phyloP scores from a whole-genome alignment of 2,329 filamentous ascomycete species.

The Fusarium siculi region DNA sequence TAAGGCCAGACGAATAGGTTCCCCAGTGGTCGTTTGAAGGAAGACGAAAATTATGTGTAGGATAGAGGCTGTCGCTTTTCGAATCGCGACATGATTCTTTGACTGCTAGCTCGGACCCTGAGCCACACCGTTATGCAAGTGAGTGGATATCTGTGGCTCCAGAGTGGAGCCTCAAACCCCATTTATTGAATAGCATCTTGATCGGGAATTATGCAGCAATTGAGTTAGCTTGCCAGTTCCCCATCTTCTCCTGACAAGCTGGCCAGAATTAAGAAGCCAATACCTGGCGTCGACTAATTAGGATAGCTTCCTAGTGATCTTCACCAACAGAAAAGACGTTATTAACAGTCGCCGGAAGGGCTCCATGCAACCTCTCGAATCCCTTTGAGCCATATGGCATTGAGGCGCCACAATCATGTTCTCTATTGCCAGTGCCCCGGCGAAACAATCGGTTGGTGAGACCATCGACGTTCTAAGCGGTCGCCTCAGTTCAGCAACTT shows the following conservation, averaged over 20 bases:
- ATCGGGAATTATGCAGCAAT: constrained; percentile 35
- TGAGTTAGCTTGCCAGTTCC: constrained; percentile 10
- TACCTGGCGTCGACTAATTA: constrained; percentile 14
- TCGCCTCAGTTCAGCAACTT: constrained; percentile 86
- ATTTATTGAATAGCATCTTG: background rate
- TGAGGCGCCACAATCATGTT: constrained; percentile 61
- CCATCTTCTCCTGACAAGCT: constrained; percentile 39
- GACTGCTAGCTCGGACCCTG: constrained; percentile 6
- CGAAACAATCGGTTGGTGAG: constrained; percentile 94
- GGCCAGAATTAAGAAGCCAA: constrained; percentile 26
- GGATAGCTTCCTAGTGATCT: constrained; percentile 24
- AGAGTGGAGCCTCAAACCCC: background rate
- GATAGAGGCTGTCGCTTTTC: background rate
- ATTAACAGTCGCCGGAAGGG: constrained; percentile 21
- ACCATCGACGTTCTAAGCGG: constrained; percentile 92
- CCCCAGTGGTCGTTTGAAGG: background rate
- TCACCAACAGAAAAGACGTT: constrained; percentile 4
- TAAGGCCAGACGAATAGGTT: background rate
- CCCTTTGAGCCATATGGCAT: constrained; percentile 46
- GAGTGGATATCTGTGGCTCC: background rate
- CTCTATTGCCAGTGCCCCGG: constrained; percentile 77
- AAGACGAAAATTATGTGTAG: constrained; percentile 6
- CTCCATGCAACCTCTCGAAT: constrained; percentile 23
- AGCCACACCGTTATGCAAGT: background rate
- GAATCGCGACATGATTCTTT: constrained; percentile 35